Evolutionary conservation across 148 eudicot genomes (phyloP).

Genomic region (Camellia japonica): DNA sequence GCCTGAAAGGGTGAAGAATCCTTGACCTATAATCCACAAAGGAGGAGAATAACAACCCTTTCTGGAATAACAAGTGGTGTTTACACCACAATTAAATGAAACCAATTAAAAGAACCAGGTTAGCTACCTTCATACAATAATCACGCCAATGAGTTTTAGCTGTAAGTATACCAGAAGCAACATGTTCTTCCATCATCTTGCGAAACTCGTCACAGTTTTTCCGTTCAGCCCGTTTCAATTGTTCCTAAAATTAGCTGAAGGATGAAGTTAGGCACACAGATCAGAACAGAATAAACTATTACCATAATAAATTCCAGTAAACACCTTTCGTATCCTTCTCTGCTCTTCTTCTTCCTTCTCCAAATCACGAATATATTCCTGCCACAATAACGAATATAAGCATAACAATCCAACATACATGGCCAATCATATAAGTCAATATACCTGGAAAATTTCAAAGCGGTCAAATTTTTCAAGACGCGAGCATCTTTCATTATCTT

Average conservation of each 20-base stretch:
- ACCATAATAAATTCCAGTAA: not conserved
- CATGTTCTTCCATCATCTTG: slow-evolving; percentile 77
- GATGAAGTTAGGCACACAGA: slow-evolving; percentile 7
- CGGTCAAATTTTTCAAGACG: slow-evolving; percentile 95
- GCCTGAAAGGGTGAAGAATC: slow-evolving; percentile 70
- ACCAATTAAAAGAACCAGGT: not conserved
- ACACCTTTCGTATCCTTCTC: slow-evolving; percentile 76
- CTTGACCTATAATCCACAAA: slow-evolving; percentile 56
- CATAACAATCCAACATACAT: slow-evolving; percentile 8
- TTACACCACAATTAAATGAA: not conserved
- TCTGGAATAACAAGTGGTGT: not conserved
- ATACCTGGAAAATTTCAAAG: slow-evolving; percentile 80
- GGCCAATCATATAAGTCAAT: not conserved
- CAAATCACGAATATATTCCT: slow-evolving; percentile 94
- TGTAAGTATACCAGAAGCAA: slow-evolving; percentile 58
- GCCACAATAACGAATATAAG: slow-evolving; percentile 26
- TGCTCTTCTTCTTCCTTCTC: slow-evolving; percentile 94
- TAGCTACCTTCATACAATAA: slow-evolving; percentile 65
- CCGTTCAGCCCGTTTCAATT: slow-evolving; percentile 72
- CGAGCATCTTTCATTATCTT: slow-evolving; percentile 84
- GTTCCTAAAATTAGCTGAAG: slow-evolving; percentile 47
- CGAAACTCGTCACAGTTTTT: slow-evolving; percentile 92
- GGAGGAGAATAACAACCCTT: not conserved
- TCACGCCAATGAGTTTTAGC: slow-evolving; percentile 91
- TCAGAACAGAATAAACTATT: slow-evolving; percentile 3